Evolutionary conservation across 768 basidiomycete species (phyloP).

Genomic region (Boletus vermiculosoides): DNA sequence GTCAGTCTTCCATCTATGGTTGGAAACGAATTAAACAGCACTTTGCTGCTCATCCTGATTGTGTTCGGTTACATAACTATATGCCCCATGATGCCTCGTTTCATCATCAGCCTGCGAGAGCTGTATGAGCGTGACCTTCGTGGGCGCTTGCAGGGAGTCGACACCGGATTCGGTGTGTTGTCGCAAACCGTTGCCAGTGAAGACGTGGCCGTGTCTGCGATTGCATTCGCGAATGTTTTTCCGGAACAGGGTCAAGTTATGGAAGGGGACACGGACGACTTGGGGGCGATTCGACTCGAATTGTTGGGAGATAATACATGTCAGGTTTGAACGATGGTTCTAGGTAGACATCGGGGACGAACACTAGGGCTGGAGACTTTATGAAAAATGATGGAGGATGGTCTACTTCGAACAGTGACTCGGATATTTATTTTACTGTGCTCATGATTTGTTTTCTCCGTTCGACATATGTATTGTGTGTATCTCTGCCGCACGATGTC

Average conservation of each 20-base stretch:
- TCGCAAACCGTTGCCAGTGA: background rate
- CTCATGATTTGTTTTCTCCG: background rate
- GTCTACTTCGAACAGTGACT: background rate
- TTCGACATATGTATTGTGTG: background rate
- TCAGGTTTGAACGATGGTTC: background rate
- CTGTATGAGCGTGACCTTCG: background rate
- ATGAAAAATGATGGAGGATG: background rate
- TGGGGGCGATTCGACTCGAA: background rate
- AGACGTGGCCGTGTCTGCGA: background rate
- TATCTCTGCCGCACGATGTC: background rate
- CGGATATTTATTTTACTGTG: background rate
- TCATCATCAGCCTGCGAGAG: slow-evolving; percentile 12
- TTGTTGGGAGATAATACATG: background rate
- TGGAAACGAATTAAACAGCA: background rate
- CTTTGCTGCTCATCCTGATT: background rate
- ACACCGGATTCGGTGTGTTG: slow-evolving; percentile 9
- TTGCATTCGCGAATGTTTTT: background rate
- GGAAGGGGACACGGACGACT: background rate
- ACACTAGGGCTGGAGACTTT: background rate
- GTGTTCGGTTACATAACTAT: background rate
- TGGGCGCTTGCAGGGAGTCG: background rate
- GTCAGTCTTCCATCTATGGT: background rate
- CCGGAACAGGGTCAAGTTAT: background rate
- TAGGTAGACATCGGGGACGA: background rate
- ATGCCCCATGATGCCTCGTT: slow-evolving; percentile 1